Percentiles rank a stretch among this genome's conserved stretches.
Conservation (phyloP, 176 grass and related monocot genomes). For the Coix lacrymajobi region DNA sequence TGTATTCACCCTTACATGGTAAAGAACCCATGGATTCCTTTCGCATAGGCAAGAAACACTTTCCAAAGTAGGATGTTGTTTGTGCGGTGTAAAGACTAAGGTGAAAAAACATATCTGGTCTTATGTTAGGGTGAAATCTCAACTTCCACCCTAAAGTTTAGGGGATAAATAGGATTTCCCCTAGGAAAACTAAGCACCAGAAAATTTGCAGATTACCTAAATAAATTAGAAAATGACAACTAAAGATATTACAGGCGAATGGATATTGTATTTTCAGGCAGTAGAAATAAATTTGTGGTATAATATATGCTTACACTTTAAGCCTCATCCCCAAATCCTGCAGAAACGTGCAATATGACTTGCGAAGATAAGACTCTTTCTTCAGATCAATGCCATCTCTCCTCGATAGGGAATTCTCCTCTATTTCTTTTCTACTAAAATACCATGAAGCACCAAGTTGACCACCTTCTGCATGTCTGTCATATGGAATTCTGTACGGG, state of each 20-base stretch:
- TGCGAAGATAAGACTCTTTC: slow-evolving; percentile 88
- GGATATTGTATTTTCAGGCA: background rate
- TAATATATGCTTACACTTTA: slow-evolving; percentile 76
- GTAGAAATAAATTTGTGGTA: background rate
- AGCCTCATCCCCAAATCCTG: slow-evolving; percentile 93
- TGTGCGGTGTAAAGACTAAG: no score
- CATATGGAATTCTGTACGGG: slow-evolving; percentile 50
- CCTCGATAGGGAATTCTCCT: slow-evolving; percentile 82
- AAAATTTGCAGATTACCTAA: background rate
- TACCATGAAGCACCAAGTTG: slow-evolving; percentile 81
- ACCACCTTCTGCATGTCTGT: slow-evolving; percentile 41
- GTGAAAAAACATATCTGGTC: background rate
- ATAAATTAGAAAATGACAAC: background rate
- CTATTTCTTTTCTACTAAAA: slow-evolving; percentile 83
- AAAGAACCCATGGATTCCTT: background rate
- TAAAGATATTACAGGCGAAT: background rate
- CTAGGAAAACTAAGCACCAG: background rate
- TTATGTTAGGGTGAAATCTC: background rate
- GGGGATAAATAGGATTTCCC: background rate
- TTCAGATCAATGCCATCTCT: slow-evolving; percentile 78
- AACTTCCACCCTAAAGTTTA: background rate
- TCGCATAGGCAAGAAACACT: background rate
- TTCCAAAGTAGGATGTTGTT: background rate
- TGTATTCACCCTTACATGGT: background rate
- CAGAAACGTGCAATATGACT: slow-evolving; percentile 92